Conservation (phyloP, 306 rosid species). For the Benincasa hispida region DNA sequence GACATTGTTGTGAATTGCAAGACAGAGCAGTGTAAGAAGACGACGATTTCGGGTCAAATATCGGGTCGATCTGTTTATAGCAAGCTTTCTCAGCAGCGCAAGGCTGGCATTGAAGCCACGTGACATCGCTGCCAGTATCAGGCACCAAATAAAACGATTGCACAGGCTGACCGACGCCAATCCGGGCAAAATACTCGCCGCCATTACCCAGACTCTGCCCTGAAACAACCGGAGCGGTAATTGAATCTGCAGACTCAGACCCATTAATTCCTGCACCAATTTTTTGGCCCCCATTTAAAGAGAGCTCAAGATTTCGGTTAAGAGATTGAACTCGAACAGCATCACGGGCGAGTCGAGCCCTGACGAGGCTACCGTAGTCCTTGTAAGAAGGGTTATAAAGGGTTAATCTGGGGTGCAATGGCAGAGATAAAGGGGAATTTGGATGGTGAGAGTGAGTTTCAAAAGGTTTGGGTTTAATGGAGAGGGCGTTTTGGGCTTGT, state of each 20-base stretch:
- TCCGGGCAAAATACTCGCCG: conserved; percentile 50
- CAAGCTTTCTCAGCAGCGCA: conserved; percentile 33
- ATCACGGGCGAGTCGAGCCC: neutral
- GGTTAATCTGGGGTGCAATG: neutral
- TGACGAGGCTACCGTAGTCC: neutral
- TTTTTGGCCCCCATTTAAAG: neutral
- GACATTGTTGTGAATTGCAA: conserved; percentile 41
- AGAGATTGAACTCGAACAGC: neutral
- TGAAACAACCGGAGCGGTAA: conserved; percentile 29
- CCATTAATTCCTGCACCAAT: no score
- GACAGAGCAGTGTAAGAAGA: conserved; percentile 29
- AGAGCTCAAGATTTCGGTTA: neutral
- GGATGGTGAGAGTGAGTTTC: neutral
- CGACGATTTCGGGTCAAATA: conserved; percentile 49
- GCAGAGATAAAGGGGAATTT: neutral
- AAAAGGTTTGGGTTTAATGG: neutral
- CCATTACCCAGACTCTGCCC: conserved; percentile 66
- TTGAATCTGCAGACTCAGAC: neutral
- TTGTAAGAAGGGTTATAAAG: neutral
- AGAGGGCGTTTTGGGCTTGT: neutral
- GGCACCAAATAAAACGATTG: conserved; percentile 48
- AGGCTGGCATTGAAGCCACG: conserved; percentile 81
- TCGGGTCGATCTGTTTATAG: conserved; percentile 71
- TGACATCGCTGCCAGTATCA: conserved; percentile 81
- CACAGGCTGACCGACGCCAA: conserved; percentile 58